Evolutionary conservation across 2,329 filamentous ascomycete species (phyloP).

Genomic region (Acarospora socialis): DNA sequence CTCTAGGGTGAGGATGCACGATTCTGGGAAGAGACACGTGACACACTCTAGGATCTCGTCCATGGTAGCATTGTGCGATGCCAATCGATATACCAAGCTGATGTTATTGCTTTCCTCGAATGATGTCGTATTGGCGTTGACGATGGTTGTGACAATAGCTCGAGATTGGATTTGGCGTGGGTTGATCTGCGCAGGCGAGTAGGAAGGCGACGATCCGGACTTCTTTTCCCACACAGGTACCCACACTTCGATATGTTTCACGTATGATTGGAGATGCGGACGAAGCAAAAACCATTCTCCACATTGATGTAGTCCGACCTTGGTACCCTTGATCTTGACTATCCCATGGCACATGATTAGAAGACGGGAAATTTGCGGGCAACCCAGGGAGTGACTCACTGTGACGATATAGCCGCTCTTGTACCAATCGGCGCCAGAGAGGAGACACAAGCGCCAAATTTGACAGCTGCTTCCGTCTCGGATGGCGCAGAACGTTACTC

Average conservation of each 20-base stretch:
- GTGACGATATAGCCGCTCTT: conserved; percentile 59
- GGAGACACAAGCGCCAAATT: conserved; percentile 22
- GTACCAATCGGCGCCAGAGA: conserved; percentile 53
- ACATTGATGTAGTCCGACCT: conserved; percentile 46
- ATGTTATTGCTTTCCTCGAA: conserved; percentile 16
- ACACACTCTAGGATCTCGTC: conserved; percentile 57
- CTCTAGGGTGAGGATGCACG: conserved; percentile 55
- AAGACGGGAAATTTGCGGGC: neutral
- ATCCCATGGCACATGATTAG: conserved; percentile 1
- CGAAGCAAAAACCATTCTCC: conserved; percentile 45
- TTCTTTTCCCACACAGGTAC: conserved; percentile 55
- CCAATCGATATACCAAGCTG: conserved; percentile 42
- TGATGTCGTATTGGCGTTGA: conserved; percentile 14
- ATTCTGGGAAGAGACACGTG: conserved; percentile 42
- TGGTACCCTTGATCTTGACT: conserved; percentile 59
- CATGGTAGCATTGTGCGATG: conserved; percentile 52
- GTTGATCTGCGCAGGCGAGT: too few species aligned
- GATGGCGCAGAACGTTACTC: conserved; percentile 11
- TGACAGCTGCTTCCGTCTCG: conserved; percentile 8
- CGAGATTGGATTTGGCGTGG: neutral
- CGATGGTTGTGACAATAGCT: neutral
- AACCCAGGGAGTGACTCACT: conserved; percentile 22
- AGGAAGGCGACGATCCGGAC: conserved; percentile 31
- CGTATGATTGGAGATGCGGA: conserved; percentile 46
- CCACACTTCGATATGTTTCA: conserved; percentile 64